These are phyloP conservation scores for Porodaedalea pini DNA, from an alignment of 1,284 basidiomycete genomes.

Conservation along the genomic window DNA sequence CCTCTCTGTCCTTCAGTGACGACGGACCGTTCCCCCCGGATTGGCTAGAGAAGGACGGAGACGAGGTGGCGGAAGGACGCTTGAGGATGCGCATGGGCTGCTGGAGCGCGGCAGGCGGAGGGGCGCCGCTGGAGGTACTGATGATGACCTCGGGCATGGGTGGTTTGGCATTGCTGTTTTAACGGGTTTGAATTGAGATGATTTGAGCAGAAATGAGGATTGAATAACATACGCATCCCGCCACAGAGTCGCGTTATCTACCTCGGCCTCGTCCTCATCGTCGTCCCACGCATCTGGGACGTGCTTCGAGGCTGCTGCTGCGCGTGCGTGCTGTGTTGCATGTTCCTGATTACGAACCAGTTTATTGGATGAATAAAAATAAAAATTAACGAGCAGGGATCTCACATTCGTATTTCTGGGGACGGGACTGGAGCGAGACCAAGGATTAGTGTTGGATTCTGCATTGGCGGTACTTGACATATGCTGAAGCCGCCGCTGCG, in stretches of 20 bases:
- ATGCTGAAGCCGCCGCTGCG: neutral
- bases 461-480: conserved; percentile 1
- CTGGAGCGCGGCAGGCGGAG: conserved; percentile 22
- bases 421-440: neutral
- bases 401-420: neutral
- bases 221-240: conserved; percentile 22
- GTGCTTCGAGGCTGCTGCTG: conserved; percentile 1
- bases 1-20: conserved; percentile 23
- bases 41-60: neutral
- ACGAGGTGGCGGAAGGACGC: conserved; percentile 19
- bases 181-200: neutral
- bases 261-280: conserved; percentile 22
- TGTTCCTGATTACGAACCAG: neutral
- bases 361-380: neutral
- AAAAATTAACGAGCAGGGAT: neutral
- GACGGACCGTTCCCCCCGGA: conserved; percentile 1
- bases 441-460: neutral
- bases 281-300: conserved; percentile 24
- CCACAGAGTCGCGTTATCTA: conserved; percentile 23
- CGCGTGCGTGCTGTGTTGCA: neutral
- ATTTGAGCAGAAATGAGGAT: neutral
- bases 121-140: conserved; percentile 7
- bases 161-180: conserved; percentile 23
- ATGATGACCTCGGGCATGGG: conserved; percentile 25
- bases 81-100: conserved; percentile 25